Evolutionary conservation across 495 filamentous ascomycete genomes (phyloP).

Genomic region (Cairneyella variabilis): DNA sequence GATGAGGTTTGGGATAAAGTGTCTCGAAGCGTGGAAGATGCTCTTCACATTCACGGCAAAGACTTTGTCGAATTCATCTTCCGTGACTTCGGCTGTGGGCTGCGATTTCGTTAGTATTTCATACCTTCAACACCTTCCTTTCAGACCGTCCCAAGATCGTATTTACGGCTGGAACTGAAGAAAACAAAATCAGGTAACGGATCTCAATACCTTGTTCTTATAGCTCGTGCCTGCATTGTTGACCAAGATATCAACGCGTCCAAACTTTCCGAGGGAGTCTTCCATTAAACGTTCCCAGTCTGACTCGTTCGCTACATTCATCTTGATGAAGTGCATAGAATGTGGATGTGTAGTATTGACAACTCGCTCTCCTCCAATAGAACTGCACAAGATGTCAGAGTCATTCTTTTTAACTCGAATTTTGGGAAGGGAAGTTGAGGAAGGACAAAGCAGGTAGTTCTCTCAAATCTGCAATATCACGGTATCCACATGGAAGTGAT

Average conservation of each 20-base stretch:
- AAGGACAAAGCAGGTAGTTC: not conserved
- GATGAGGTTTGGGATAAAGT: slow-evolving; percentile 50
- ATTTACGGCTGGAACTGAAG: no score
- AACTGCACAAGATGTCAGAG: not conserved
- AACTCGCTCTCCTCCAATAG: slow-evolving; percentile 43
- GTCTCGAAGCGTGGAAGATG: slow-evolving; percentile 51
- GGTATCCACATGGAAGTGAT: no score
- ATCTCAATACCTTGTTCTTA: slow-evolving; percentile 50
- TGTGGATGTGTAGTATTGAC: slow-evolving; percentile 33
- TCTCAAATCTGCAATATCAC: not conserved
- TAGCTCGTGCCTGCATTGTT: slow-evolving; percentile 74
- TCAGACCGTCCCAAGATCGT: not conserved
- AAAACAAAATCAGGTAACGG: no score
- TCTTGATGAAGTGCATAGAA: slow-evolving; percentile 40
- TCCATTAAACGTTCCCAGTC: slow-evolving; percentile 49
- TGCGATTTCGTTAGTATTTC: slow-evolving; percentile 17
- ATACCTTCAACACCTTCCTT: not conserved
- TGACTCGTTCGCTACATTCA: slow-evolving; percentile 45
- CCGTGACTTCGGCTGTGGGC: slow-evolving; percentile 59
- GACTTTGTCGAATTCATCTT: slow-evolving; percentile 61
- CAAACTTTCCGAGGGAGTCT: slow-evolving; percentile 42
- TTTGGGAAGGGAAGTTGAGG: not conserved
- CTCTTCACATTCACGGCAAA: slow-evolving; percentile 66
- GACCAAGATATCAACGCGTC: slow-evolving; percentile 53
- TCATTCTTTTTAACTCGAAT: not conserved